A percentile compares a stretch with the other conserved stretches of the same genome.
These are phyloP conservation scores for Brassica napus DNA, from an alignment of 345 rosid genomes.

Conservation along the genomic window DNA sequence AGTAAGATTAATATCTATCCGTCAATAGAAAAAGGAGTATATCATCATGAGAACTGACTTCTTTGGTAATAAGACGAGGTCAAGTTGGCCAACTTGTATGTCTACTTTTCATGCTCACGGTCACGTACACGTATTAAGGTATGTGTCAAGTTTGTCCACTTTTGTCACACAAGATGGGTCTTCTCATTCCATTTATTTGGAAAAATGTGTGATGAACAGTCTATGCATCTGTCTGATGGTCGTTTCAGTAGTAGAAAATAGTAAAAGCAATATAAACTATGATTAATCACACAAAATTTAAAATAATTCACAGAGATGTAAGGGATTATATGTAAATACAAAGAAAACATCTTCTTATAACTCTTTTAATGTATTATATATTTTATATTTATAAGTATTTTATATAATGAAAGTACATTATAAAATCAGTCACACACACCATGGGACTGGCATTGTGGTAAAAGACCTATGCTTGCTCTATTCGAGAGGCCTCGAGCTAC, in stretches of 20 bases:
- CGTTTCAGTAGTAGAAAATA: background rate
- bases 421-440: background rate
- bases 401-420: background rate
- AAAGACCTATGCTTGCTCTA: background rate
- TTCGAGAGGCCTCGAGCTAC: background rate
- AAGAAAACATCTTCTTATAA: background rate
- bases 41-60: constrained; percentile 30
- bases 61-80: constrained; percentile 31
- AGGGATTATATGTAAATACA: background rate
- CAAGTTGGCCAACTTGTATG: constrained; percentile 39
- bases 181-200: constrained; percentile 19
- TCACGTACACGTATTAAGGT: constrained; percentile 26
- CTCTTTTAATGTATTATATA: background rate
- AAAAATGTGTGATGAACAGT: constrained; percentile 1
- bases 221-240: background rate
- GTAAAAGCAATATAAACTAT: background rate
- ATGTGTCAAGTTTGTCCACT: constrained; percentile 33
- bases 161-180: constrained; percentile 30
- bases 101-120: constrained; percentile 31
- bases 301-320: background rate
- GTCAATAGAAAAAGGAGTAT: background rate
- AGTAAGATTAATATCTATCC: constrained; percentile 5
- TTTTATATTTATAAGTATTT: background rate
- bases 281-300: background rate
- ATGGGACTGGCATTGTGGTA: background rate